Evolutionary conservation across 1,284 basidiomycete genomes (phyloP).

Genomic region (Pholiota adiposa): DNA sequence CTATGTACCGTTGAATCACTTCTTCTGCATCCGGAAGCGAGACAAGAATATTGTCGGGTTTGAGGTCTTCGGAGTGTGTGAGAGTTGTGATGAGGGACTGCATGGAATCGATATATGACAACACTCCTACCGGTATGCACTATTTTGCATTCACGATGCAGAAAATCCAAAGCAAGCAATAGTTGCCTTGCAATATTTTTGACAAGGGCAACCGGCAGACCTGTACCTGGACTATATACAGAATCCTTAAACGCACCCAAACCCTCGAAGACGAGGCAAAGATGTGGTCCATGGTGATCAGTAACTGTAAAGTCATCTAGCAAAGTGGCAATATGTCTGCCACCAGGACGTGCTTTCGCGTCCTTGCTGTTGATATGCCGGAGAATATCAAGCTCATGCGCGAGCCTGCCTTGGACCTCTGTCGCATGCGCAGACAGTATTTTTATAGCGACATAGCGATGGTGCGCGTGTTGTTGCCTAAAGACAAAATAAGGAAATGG

Average conservation of each 20-base stretch:
- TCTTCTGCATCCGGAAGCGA: slow-evolving; percentile 7
- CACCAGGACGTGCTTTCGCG: slow-evolving; percentile 10
- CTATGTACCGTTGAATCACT: not conserved
- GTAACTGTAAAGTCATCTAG: slow-evolving; percentile 13
- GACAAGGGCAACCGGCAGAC: slow-evolving; percentile 8
- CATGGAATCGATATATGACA: too few species aligned
- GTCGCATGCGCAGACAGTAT: slow-evolving; percentile 19
- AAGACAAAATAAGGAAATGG: not conserved
- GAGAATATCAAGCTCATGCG: slow-evolving; percentile 16
- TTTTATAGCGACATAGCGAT: slow-evolving; percentile 14
- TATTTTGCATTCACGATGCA: slow-evolving; percentile 15
- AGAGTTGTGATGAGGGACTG: not conserved
- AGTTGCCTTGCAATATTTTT: slow-evolving; percentile 13
- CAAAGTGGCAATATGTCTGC: slow-evolving; percentile 10
- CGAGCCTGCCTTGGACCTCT: slow-evolving; percentile 5
- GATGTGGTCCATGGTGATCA: slow-evolving; percentile 12
- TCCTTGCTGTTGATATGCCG: not conserved
- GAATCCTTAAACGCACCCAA: slow-evolving; percentile 2
- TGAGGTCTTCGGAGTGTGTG: slow-evolving; percentile 15
- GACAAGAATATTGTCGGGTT: slow-evolving; percentile 22
- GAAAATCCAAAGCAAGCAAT: slow-evolving; percentile 10
- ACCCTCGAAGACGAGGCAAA: slow-evolving; percentile 14
- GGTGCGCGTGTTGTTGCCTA: slow-evolving; percentile 1
- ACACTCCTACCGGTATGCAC: slow-evolving; percentile 15
- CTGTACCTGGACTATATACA: not conserved